Base-by-base conservation (phyloP, 208 protist species). In the Leishmania amazonensis region DNA sequence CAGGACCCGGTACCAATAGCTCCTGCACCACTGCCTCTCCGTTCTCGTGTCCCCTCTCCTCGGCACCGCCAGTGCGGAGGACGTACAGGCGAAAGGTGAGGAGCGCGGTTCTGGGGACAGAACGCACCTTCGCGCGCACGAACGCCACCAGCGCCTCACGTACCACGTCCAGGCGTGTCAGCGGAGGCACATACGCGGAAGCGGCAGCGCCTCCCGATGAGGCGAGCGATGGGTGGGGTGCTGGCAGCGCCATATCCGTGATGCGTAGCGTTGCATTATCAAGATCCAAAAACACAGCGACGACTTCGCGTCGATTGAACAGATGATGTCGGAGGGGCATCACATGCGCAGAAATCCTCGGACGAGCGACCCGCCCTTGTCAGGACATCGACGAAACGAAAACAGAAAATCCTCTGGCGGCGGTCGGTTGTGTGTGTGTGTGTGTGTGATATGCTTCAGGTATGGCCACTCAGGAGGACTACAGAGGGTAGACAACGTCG, bases 231-330 rank as follows among this genome's bases (percentile, higher is more conserved):
- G n/a, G 35, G 45, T 15, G 8, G 2, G 81, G 83, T 19, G 70
- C 42, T 2, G 85, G 88, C 40, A 89, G 79, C 0, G 85, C 91
- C 62, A 87, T 53, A 75, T 94, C 91, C 11, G 76, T 89, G 28
- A 67, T 47, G 8, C 31, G 9, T 1, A 83, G 17, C 4, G 81
- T 67, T 49, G 68, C 51, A 72, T 83, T 72, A 84, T 93, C 89
- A 74, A 93, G 79, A 74, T 91, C 91, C 3, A 93, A 42, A 77
- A 95, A 85, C 60, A 91, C 53, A 49, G 80, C 89, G 38, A 93
- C 79, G 19, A 93, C 81, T 67, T 95, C 89, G 51, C 75, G 73
- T 4, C 86, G 73, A 60, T 85, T 86, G 75, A 89, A 87, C 1
- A 90, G 78, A 62, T 84, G 80, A 11, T 62, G 75, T 45, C 28